Base-by-base conservation (phyloP, 2,329 filamentous ascomycete species). In the Fusarium compactum region DNA sequence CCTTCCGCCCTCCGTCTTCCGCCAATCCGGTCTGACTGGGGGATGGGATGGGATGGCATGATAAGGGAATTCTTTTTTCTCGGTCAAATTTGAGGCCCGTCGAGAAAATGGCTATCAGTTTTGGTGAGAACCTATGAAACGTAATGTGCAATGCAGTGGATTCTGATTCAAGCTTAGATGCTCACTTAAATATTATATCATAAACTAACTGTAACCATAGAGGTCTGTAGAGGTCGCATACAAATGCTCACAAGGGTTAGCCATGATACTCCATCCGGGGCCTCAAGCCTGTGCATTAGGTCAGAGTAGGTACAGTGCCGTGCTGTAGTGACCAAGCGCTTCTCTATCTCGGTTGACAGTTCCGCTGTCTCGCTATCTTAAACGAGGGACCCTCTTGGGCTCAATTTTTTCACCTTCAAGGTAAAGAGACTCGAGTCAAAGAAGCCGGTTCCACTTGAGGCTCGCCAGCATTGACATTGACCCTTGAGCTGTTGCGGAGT, bases 361-460 rank as follows among this genome's bases (percentile, higher is more conserved):
- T 67, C 48, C 34, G 46, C 41, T 65, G 25, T 30, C 29, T 52
- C 61, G 30, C 43, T 43, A 22, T 58, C 41, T 65, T 53, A 50
- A 66, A 51, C 56, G 60, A 56, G 48, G 59, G 65, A 58, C 59
- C 54, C 55, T 58, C 57, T 50, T 29, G 38, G 11, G 43, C 56
- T 65, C 34, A 38, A 38, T n/a, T 43, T 48, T 60, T 48, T 51
- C 58, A 63, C 60, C 48, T 63, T 65, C 41, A 69, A 56, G 53
- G 46, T 52, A 24, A 46, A 46, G 54, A 58, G 45, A 59, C 47
- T 52, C 7, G n/a, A 38, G 50, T 20, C 30, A 29, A 51, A 38
- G 34, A n/a, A n/a, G 34, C 34, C 34, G 34, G 34, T 67, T 57
- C 72, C 70, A 74, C 70, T 71, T 71, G 72, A 60, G 70, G 65